Percentiles rank a stretch among this genome's conserved stretches.
phyloP scores from a whole-genome alignment of 1,139 yeast species.

The Magnusiomyces paraingens region DNA sequence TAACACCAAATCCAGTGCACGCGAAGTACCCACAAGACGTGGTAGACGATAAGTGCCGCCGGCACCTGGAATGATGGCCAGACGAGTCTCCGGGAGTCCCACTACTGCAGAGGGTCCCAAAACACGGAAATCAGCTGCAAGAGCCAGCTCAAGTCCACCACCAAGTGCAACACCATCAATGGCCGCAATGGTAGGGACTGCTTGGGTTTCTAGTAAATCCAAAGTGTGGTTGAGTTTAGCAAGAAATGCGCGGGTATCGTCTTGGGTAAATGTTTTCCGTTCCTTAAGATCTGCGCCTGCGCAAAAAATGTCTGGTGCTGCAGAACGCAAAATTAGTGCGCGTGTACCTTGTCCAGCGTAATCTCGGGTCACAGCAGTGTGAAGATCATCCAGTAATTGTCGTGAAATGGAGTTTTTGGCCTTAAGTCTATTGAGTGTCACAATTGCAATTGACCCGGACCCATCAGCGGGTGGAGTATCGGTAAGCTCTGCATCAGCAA shows the following conservation, averaged over 20 bases:
- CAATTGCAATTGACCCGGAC: slow-evolving; percentile 22
- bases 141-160: slow-evolving; percentile 30
- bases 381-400: slow-evolving; percentile 26
- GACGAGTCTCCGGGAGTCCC: slow-evolving; percentile 28
- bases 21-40: slow-evolving; percentile 26
- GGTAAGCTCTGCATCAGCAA: not conserved
- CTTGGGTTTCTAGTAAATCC: slow-evolving; percentile 23
- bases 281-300: slow-evolving; percentile 35
- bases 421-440: slow-evolving; percentile 29
- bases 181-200: slow-evolving; percentile 30
- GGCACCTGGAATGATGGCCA: slow-evolving; percentile 31
- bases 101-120: slow-evolving; percentile 22
- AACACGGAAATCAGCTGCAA: slow-evolving; percentile 29
- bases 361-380: slow-evolving; percentile 19
- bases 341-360: slow-evolving; percentile 21
- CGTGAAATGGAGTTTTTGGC: slow-evolving; percentile 31
- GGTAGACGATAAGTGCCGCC: slow-evolving; percentile 33
- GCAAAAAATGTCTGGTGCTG: slow-evolving; percentile 28
- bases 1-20: slow-evolving; percentile 27
- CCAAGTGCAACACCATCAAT: slow-evolving; percentile 32
- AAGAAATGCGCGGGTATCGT: slow-evolving; percentile 28
- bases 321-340: slow-evolving; percentile 28
- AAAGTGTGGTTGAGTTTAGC: slow-evolving; percentile 27
- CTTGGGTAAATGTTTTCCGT: slow-evolving; percentile 28
- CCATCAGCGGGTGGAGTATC: slow-evolving; percentile 10